These are phyloP conservation scores for Plectosphaerella cucumerina DNA, from an alignment of 2,329 filamentous ascomycete species.

Conservation along the genomic window DNA sequence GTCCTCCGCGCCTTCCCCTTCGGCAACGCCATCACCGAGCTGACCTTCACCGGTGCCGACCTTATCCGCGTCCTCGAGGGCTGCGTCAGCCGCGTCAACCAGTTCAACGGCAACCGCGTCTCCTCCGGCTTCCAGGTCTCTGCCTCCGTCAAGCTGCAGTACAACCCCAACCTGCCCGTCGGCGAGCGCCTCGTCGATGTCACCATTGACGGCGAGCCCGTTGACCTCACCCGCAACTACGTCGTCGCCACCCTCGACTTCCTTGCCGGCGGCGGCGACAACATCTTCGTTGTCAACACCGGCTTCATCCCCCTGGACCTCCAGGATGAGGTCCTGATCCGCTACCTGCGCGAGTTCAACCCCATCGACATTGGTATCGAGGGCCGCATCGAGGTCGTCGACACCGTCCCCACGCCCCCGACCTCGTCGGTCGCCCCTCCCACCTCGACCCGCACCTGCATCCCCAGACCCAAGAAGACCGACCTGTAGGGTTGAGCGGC, in stretches of 20 bases:
- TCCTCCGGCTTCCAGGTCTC: conserved; percentile 60
- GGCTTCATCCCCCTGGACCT: conserved; percentile 44
- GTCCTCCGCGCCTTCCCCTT: conserved; percentile 64
- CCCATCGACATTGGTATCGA: conserved; percentile 48
- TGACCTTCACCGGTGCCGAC: conserved; percentile 46
- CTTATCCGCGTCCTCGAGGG: conserved; percentile 58
- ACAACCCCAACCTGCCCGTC: conserved; percentile 46
- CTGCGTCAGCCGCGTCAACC: conserved; percentile 49
- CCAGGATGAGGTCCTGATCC: conserved; percentile 48
- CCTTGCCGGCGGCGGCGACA: conserved; percentile 58
- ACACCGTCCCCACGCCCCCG: not conserved
- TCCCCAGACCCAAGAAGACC: conserved; percentile 2
- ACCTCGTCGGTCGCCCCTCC: not conserved
- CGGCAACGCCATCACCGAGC: conserved; percentile 58
- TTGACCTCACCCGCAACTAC: conserved; percentile 46
- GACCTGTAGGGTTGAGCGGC: not conserved
- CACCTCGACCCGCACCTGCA: conserved; percentile 2
- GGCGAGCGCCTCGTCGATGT: conserved; percentile 50
- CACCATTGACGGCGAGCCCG: conserved; percentile 40
- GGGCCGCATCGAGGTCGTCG: conserved; percentile 31
- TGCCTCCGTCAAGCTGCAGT: conserved; percentile 50
- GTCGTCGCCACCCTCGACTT: conserved; percentile 60
- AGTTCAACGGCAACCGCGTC: conserved; percentile 47
- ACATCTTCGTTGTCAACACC: conserved; percentile 42
- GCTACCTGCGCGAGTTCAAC: conserved; percentile 43